Conservation (phyloP, 805 yeast species). For the Candida maltosa region DNA sequence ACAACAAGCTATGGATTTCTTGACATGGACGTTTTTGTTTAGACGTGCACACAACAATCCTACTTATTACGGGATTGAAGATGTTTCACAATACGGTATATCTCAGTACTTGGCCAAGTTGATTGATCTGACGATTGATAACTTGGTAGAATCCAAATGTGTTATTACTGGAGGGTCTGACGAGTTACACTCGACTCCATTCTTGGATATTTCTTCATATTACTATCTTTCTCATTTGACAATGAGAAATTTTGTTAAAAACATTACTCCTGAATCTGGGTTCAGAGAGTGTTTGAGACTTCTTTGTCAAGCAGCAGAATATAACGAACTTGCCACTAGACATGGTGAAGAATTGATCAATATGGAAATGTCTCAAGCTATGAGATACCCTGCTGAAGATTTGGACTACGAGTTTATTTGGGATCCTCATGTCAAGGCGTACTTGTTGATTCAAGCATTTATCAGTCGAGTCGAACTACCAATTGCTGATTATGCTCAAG, state of each 20-base stretch:
- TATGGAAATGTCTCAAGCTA: constrained; percentile 73
- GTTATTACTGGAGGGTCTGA: constrained; percentile 47
- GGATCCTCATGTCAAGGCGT: constrained; percentile 85
- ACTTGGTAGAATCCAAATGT: constrained; percentile 72
- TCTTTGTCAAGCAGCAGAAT: constrained; percentile 67
- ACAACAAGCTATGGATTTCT: constrained; percentile 71
- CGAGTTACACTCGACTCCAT: constrained; percentile 68
- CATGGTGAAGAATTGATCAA: constrained; percentile 90
- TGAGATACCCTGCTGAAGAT: constrained; percentile 61
- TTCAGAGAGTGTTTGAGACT: constrained; percentile 64
- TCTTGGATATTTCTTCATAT: constrained; percentile 80
- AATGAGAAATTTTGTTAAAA: constrained; percentile 61
- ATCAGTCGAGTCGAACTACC: constrained; percentile 76
- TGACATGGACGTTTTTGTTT: constrained; percentile 74
- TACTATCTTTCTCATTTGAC: constrained; percentile 92
- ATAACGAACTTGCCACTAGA: constrained; percentile 83
- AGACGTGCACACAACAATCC: constrained; percentile 77
- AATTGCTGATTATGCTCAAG: constrained; percentile 92
- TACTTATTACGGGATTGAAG: constrained; percentile 71
- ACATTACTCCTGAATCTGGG: constrained; percentile 42
- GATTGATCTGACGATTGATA: constrained; percentile 65
- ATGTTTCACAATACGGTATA: constrained; percentile 52
- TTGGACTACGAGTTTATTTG: constrained; percentile 63
- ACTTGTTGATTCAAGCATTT: constrained; percentile 67
- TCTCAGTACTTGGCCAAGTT: constrained; percentile 57